Percentiles rank a stretch among this genome's conserved stretches.
Conservation (phyloP, 2,329 filamentous ascomycete genomes). For the Magnaporthiopsis incrustans region DNA sequence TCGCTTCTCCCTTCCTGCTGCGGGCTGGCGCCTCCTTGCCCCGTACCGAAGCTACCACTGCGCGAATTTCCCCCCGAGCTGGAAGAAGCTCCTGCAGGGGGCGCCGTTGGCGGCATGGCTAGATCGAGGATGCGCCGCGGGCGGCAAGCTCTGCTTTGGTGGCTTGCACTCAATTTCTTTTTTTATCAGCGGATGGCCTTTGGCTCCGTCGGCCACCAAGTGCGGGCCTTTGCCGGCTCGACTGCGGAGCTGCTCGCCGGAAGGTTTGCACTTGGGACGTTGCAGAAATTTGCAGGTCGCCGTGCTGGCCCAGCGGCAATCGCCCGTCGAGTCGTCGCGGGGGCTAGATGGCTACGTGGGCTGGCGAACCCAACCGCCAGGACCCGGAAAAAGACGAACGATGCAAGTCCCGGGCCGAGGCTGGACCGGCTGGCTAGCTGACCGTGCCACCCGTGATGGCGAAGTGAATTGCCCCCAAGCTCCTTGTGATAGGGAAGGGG, state of each 20-base stretch:
- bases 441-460: not conserved
- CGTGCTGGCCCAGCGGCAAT: no score
- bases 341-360: no score
- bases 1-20: not conserved
- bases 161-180: not conserved
- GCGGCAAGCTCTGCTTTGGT: no score
- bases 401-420: not conserved
- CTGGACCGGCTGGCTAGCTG: not conserved
- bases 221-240: not conserved
- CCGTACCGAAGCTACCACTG: not conserved
- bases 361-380: no score
- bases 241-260: not conserved
- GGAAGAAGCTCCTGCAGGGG: not conserved
- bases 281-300: no score
- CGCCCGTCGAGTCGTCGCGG: no score
- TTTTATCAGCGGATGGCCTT: not conserved
- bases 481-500: not conserved
- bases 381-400: no score
- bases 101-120: not conserved
- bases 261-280: not conserved
- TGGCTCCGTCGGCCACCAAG: not conserved
- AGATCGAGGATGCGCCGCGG: not conserved
- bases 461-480: not conserved
- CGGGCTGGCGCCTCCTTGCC: not conserved
- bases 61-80: not conserved